Percentiles rank a stretch among this genome's conserved stretches.
Conservation (phyloP, 306 rosid genomes). For the Rubus parviflorus region DNA sequence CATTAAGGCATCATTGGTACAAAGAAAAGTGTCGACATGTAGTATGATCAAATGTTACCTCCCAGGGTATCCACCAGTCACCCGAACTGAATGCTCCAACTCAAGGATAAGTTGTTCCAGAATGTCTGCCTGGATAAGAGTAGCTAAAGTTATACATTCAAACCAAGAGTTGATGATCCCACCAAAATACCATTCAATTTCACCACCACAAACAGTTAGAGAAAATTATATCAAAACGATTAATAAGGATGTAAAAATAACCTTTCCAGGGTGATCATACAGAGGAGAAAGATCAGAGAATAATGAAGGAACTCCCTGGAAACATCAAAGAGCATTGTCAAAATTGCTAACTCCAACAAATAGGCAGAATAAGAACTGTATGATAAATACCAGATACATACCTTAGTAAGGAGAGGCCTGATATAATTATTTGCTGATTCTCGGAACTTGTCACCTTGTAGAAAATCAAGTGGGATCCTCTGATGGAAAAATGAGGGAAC, state of each 20-base stretch:
- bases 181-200: constrained; percentile 2
- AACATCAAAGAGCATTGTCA: constrained; percentile 26
- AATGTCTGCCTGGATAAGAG: constrained; percentile 78
- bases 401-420: constrained; percentile 95
- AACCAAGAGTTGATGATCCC: constrained; percentile 19
- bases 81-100: constrained; percentile 72
- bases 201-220: constrained; percentile 3
- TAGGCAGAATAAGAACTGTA: constrained; percentile 17
- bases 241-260: constrained; percentile 35
- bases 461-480: constrained; percentile 98
- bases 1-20: not conserved
- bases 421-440: constrained; percentile 88
- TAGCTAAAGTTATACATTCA: constrained; percentile 18
- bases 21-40: not conserved
- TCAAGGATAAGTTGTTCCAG: constrained; percentile 81
- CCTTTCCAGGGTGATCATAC: constrained; percentile 94
- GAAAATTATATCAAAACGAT: constrained; percentile 1
- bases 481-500: constrained; percentile 35
- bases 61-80: constrained; percentile 66
- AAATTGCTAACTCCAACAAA: not conserved
- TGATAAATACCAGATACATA: constrained; percentile 24
- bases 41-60: constrained; percentile 44
- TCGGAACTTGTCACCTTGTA: constrained; percentile 74
- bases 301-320: constrained; percentile 96
- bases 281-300: constrained; percentile 94